These are phyloP conservation scores for Taphrina deformans DNA, from an alignment of 1,139 yeast species.

Conservation along the genomic window DNA sequence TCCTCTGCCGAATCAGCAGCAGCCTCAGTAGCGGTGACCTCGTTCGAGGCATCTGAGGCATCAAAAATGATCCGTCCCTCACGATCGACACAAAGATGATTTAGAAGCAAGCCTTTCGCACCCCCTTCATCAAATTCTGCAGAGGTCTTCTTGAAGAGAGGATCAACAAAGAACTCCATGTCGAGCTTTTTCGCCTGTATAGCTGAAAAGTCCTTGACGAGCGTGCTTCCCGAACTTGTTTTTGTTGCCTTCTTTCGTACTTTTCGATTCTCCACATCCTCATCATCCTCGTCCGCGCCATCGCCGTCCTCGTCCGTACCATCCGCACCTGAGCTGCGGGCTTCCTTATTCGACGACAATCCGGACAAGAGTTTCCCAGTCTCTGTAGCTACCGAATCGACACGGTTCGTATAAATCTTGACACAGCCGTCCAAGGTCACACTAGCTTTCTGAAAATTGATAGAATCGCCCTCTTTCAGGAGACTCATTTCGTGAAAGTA, in stretches of 20 bases:
- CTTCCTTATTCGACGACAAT: slow-evolving; percentile 47
- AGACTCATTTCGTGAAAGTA: slow-evolving; percentile 72
- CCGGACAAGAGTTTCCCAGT: slow-evolving; percentile 86
- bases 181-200: slow-evolving; percentile 71
- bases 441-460: slow-evolving; percentile 74
- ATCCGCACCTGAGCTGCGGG: slow-evolving; percentile 42
- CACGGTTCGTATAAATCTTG: slow-evolving; percentile 78
- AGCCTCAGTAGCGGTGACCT: slow-evolving; percentile 33
- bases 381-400: slow-evolving; percentile 88
- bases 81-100: slow-evolving; percentile 61
- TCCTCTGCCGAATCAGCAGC: slow-evolving; percentile 4
- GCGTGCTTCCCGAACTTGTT: slow-evolving; percentile 49
- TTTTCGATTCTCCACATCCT: slow-evolving; percentile 43
- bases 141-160: slow-evolving; percentile 80
- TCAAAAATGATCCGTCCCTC: slow-evolving; percentile 67
- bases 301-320: slow-evolving; percentile 41
- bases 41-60: slow-evolving; percentile 43
- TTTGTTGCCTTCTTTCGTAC: slow-evolving; percentile 43
- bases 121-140: slow-evolving; percentile 97
- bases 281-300: slow-evolving; percentile 42
- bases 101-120: slow-evolving; percentile 75
- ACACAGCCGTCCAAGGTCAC: slow-evolving; percentile 85
- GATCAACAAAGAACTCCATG: slow-evolving; percentile 78
- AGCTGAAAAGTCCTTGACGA: slow-evolving; percentile 58
- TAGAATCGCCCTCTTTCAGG: slow-evolving; percentile 59